Evolutionary conservation across 73 alveolate species (phyloP).

Genomic region (Paraurostyla sp.): DNA sequence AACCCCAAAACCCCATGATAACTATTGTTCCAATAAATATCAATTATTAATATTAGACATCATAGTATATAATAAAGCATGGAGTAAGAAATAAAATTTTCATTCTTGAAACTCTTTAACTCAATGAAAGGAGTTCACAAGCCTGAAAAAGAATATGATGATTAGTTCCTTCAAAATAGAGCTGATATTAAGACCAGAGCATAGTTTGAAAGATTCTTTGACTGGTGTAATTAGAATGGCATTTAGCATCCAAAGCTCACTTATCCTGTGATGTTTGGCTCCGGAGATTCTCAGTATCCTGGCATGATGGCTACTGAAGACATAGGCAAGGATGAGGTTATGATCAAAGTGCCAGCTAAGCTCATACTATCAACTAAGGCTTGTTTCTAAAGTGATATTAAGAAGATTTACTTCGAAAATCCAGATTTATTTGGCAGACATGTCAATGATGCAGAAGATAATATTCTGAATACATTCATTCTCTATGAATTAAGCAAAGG

Average conservation of each 20-base stretch:
- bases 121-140: slow-evolving; percentile 54
- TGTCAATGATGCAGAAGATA: slow-evolving; percentile 64
- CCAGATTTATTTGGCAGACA: slow-evolving; percentile 63
- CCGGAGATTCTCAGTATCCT: slow-evolving; percentile 41
- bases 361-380: slow-evolving; percentile 47
- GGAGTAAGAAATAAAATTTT: slow-evolving; percentile 46
- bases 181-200: not conserved
- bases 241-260: slow-evolving; percentile 28
- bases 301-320: slow-evolving; percentile 68
- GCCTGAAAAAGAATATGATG: slow-evolving; percentile 29
- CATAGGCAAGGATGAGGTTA: slow-evolving; percentile 41
- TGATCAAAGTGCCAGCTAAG: slow-evolving; percentile 48
- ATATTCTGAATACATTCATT: slow-evolving; percentile 51
- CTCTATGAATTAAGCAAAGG: slow-evolving; percentile 63
- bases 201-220: not conserved
- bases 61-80: slow-evolving; percentile 1
- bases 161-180: not conserved
- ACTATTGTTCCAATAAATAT: too few species aligned
- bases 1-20: too few species aligned
- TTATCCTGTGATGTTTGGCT: slow-evolving; percentile 44
- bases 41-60: too few species aligned
- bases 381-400: slow-evolving; percentile 26
- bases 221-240: slow-evolving; percentile 47
- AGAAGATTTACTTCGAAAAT: slow-evolving; percentile 25
- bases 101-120: slow-evolving; percentile 45